Conservation (phyloP, 164 flowering plant species). For the Sextonia rubra region DNA sequence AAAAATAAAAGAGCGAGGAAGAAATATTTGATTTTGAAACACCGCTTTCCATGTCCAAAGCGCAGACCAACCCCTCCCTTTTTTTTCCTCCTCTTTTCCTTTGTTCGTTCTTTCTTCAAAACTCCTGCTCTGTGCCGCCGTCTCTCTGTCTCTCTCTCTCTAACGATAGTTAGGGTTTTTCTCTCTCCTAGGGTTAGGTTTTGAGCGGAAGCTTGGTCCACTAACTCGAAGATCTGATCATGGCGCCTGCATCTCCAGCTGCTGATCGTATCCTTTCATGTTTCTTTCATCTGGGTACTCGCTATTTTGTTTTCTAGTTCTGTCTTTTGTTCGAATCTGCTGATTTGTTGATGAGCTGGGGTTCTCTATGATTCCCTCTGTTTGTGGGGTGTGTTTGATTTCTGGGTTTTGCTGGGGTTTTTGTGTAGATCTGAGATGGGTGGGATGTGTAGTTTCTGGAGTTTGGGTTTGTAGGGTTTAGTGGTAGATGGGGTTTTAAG, state of each 20-base stretch:
- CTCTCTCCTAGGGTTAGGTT: conserved; percentile 11
- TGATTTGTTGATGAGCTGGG: background rate
- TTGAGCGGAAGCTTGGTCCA: background rate
- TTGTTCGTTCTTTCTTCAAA: background rate
- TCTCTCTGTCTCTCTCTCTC: background rate
- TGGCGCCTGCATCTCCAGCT: conserved; percentile 36
- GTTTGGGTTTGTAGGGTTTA: background rate
- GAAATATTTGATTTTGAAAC: too few relatives aligned
- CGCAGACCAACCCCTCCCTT: background rate
- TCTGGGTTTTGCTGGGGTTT: conserved; percentile 23
- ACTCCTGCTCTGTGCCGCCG: conserved; percentile 16
- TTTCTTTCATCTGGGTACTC: conserved; percentile 3
- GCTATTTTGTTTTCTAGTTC: background rate
- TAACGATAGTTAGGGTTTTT: conserved; percentile 3
- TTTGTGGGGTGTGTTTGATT: background rate
- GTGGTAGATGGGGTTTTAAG: background rate
- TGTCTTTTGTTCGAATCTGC: background rate
- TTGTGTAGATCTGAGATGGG: conserved; percentile 7
- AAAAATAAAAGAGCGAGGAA: too few relatives aligned
- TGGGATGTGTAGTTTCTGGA: background rate
- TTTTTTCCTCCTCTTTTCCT: background rate
- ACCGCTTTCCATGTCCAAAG: conserved; percentile 11
- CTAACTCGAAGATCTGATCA: conserved; percentile 18
- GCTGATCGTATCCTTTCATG: conserved; percentile 40
- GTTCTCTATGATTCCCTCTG: background rate